Evolutionary conservation across 345 rosid species (phyloP), one percentile per base, ranked within the genome.

Genomic region (Linum lewisii): DNA sequence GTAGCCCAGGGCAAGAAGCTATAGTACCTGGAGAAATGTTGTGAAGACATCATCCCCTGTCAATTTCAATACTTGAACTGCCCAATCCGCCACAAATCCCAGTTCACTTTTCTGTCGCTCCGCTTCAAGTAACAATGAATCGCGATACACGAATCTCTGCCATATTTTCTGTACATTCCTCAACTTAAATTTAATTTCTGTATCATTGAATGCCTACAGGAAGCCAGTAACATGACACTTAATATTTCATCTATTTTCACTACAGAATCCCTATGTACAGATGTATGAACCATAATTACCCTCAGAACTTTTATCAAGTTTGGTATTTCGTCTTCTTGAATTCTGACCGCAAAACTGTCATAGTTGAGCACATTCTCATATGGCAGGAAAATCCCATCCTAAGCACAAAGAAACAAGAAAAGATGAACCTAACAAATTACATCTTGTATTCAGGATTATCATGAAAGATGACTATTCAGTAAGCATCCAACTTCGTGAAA

Each of bases 311-410:
- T 83, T 56, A 89, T 75, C 81, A 93, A 64, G 72, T 85, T 87
- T 55, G 97, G 90, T 69, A 93, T 93, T 73, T 83, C 91, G 73
- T 83, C 94, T 78, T 93, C 99, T 14, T 24, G 61, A 24, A 93
- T 65, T 55, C 99, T 80, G 60, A 93, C 86, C 1, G 97, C 89
- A 77, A 93, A 93, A 80, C 97, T 93, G 62, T 86, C 91, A 59
- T 89, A 93, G 66, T 89, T 88, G 69, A 93, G 87, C 42, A 93
- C 71, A 79, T 89, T 93, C 80, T 93, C 97, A 21, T 86, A 93
- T 10, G 99, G 97, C 64, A 93, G 74, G 77, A 79, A 93, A 60
- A 93, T 93, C 69, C 95, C 97, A 72, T 93, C 97, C 99, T 91
- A 64, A 57, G 57, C 56, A 72, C 64, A 55, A 59, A 61, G 61